These are phyloP conservation scores for Yarrowia bubula DNA, from an alignment of 805 yeast genomes.

Conservation along the genomic window DNA sequence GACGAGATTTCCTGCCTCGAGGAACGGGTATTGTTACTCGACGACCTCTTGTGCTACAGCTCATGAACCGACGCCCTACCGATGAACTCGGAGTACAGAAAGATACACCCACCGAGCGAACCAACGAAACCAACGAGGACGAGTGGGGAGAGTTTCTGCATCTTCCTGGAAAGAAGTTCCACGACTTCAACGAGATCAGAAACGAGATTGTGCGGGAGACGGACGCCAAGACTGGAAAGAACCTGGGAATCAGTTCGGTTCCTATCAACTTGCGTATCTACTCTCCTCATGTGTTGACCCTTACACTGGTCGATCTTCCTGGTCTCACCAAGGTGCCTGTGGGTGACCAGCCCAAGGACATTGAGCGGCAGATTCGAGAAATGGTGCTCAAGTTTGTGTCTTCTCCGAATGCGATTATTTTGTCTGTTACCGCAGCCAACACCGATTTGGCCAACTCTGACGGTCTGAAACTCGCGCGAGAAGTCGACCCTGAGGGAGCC, in stretches of 20 bases:
- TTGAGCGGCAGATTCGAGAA: constrained; percentile 89
- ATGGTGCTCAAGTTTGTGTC: constrained; percentile 91
- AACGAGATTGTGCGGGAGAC: constrained; percentile 90
- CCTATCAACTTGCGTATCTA: constrained; percentile 92
- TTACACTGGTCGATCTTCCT: constrained; percentile 94
- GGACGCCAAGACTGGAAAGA: constrained; percentile 68
- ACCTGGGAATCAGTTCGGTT: constrained; percentile 81
- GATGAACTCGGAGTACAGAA: constrained; percentile 6
- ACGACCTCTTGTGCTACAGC: constrained; percentile 79
- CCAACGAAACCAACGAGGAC: constrained; percentile 36
- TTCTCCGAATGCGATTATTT: constrained; percentile 90
- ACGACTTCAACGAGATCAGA: constrained; percentile 84
- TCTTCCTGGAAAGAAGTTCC: constrained; percentile 81
- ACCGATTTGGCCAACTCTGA: constrained; percentile 97
- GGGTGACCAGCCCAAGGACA: constrained; percentile 98
- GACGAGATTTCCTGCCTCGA: constrained; percentile 86
- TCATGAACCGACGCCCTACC: constrained; percentile 62
- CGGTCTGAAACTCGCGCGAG: constrained; percentile 93
- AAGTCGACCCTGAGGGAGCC: constrained; percentile 94
- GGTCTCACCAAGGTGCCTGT: constrained; percentile 98
- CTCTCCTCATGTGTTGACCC: constrained; percentile 90
- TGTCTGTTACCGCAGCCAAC: constrained; percentile 94
- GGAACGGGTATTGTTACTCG: constrained; percentile 93
- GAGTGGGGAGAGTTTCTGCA: constrained; percentile 99
- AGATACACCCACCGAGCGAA: background rate